These are phyloP conservation scores for Arthrobotrys iridis DNA, from an alignment of 2,329 filamentous ascomycete genomes.

Conservation along the genomic window DNA sequence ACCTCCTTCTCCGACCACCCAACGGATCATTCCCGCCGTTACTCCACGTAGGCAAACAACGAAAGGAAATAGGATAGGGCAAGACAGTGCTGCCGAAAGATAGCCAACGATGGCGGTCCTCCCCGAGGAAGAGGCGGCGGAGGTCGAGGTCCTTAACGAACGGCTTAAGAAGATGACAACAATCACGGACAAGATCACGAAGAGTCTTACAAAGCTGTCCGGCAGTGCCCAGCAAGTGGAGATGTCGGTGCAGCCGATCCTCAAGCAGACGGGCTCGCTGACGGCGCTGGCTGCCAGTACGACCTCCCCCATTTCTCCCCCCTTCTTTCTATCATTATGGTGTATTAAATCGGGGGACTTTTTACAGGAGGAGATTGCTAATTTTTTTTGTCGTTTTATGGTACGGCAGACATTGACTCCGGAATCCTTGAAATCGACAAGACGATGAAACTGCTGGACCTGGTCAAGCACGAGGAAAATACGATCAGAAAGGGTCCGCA, in stretches of 20 bases:
- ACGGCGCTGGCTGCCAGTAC: conserved; percentile 85
- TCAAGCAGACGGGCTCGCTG: conserved; percentile 87
- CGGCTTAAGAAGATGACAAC: conserved; percentile 89
- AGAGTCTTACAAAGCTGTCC: conserved; percentile 83
- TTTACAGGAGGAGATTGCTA: conserved; percentile 5
- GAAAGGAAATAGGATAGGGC: not conserved
- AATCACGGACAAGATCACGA: conserved; percentile 94
- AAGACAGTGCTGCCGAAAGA: not conserved
- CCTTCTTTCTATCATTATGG: not conserved
- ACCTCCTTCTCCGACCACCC: not conserved
- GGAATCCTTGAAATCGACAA: conserved; percentile 87
- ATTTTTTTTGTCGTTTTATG: too few relatives aligned
- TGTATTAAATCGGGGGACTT: not conserved
- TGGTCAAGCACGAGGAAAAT: conserved; percentile 88
- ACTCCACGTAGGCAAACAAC: not conserved
- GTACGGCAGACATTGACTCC: conserved; percentile 84
- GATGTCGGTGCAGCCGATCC: conserved; percentile 90
- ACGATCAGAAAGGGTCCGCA: conserved; percentile 90
- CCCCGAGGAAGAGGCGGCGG: conserved; percentile 73
- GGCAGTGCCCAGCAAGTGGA: conserved; percentile 88
- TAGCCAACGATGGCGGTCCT: conserved; percentile 40
- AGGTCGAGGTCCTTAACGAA: conserved; percentile 76
- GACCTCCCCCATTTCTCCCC: conserved; percentile 57
- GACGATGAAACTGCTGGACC: conserved; percentile 88
- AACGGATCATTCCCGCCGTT: not conserved